These are phyloP conservation scores for Cercophora sp. DNA, from an alignment of 495 filamentous ascomycete species.

Conservation along the genomic window DNA sequence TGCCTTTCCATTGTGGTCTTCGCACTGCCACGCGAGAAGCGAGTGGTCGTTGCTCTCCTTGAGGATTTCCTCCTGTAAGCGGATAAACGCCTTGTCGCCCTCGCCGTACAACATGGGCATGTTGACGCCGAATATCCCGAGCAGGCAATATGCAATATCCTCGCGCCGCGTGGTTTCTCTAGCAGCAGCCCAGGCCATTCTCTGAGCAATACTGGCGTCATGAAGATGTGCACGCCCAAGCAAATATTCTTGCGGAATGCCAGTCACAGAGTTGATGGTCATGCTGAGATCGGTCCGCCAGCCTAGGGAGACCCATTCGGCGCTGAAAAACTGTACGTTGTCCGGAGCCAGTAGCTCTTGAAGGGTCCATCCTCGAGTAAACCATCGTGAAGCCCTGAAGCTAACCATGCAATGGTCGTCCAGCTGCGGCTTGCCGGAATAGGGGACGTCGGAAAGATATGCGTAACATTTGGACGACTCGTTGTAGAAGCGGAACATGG, in stretches of 20 bases:
- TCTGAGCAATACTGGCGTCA: neutral
- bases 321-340: neutral
- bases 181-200: neutral
- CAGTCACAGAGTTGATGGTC: neutral
- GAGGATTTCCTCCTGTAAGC: neutral
- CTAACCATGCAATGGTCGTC: neutral
- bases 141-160: neutral
- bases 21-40: neutral
- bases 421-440: neutral
- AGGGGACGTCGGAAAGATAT: neutral
- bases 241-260: neutral
- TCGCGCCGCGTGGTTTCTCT: neutral
- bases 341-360: neutral
- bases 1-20: too few species aligned
- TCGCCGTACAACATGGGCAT: slow-evolving; percentile 2
- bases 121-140: neutral
- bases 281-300: neutral
- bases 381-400: neutral
- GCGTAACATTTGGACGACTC: neutral
- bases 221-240: neutral
- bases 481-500: slow-evolving; percentile 1
- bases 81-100: neutral
- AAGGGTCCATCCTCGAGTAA: neutral
- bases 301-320: neutral
- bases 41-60: neutral